These are phyloP conservation scores for Acacia confusa DNA, from an alignment of 306 rosid species.

Conservation along the genomic window DNA sequence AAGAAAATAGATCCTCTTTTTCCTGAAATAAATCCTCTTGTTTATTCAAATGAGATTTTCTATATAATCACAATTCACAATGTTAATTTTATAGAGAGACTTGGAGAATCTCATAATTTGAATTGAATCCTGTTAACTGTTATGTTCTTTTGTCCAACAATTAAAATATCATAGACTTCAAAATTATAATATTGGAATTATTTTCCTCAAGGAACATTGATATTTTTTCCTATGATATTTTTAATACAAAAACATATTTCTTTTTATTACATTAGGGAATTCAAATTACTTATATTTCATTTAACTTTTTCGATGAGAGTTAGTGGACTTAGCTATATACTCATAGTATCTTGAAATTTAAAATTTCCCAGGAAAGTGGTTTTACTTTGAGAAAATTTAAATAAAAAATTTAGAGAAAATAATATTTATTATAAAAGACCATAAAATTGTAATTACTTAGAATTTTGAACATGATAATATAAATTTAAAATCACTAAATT, in stretches of 20 bases:
- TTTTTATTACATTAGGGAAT: background rate
- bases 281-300: background rate
- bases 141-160: background rate
- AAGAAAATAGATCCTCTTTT: background rate
- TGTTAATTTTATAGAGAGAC: background rate
- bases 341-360: too few relatives aligned
- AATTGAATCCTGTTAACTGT: background rate
- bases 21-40: background rate
- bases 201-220: background rate
- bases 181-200: background rate
- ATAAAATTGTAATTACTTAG: too few relatives aligned
- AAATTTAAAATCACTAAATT: too few relatives aligned
- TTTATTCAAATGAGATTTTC: background rate
- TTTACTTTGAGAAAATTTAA: too few relatives aligned
- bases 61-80: background rate
- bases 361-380: too few relatives aligned
- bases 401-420: too few relatives aligned
- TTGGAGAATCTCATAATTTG: background rate
- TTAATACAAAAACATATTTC: background rate
- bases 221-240: background rate
- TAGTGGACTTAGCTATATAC: too few relatives aligned
- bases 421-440: too few relatives aligned
- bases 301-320: too few relatives aligned
- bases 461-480: too few relatives aligned
- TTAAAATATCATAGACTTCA: background rate